Conservation (phyloP, 148 eudicot genomes). For the Vaccinium myrtillus region DNA sequence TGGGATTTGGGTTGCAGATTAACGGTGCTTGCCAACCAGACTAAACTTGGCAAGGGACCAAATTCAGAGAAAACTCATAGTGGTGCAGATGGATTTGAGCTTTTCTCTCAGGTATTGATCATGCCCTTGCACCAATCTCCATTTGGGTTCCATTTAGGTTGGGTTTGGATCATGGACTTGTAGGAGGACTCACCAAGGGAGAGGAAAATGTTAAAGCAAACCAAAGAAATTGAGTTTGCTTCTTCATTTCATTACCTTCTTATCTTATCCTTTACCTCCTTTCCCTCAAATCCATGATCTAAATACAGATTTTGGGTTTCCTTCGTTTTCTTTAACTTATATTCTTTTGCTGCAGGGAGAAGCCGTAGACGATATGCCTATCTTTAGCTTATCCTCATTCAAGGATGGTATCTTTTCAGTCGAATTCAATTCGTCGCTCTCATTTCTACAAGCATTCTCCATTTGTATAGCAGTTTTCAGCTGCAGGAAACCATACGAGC, state of each 20-base stretch:
- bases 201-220: not conserved
- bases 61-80: conserved; percentile 23
- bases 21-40: conserved; percentile 41
- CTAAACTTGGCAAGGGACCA: conserved; percentile 22
- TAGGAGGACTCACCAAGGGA: not conserved
- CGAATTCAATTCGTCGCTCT: conserved; percentile 61
- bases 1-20: conserved; percentile 94
- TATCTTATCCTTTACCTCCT: not conserved
- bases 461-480: conserved; percentile 56
- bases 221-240: not conserved
- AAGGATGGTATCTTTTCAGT: conserved; percentile 67
- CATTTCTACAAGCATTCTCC: conserved; percentile 79
- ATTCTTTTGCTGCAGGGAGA: conserved; percentile 44
- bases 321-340: not conserved
- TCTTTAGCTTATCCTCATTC: conserved; percentile 54
- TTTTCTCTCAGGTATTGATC: conserved; percentile 58
- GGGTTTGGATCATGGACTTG: not conserved
- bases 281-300: not conserved
- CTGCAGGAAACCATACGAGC: conserved; percentile 45
- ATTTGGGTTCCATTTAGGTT: not conserved
- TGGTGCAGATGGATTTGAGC: conserved; percentile 40
- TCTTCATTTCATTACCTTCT: not conserved
- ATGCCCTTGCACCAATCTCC: conserved; percentile 10
- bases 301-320: not conserved
- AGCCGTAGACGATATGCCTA: conserved; percentile 30